phyloP scores from a whole-genome alignment of 2,329 filamentous ascomycete genomes.

The Diaporthe longicolla region DNA sequence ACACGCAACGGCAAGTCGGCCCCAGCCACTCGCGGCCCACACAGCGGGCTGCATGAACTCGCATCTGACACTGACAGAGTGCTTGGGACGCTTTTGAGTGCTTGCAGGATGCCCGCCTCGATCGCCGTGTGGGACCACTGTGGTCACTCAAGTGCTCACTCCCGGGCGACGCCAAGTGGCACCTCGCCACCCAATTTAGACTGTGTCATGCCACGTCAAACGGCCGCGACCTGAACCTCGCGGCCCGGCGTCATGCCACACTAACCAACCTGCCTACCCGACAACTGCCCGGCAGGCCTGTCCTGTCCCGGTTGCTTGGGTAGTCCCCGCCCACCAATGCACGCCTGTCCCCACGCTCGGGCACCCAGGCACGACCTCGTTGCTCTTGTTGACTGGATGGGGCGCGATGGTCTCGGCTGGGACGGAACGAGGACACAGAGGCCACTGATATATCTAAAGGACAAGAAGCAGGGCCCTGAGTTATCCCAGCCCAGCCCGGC shows the following conservation, averaged over 20 bases:
- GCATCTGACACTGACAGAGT: conserved; percentile 19
- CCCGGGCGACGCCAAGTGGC: neutral
- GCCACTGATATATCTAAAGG: neutral
- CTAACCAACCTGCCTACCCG: neutral
- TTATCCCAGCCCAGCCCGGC: neutral
- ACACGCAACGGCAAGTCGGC: conserved; percentile 4
- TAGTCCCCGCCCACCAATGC: conserved; percentile 27
- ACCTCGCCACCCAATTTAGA: conserved; percentile 24
- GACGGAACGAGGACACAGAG: conserved; percentile 14
- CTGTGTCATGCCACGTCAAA: conserved; percentile 33
- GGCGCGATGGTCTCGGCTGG: conserved; percentile 19
- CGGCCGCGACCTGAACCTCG: conserved; percentile 29
- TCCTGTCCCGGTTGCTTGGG: conserved; percentile 36
- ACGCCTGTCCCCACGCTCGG: conserved; percentile 18
- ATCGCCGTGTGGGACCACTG: neutral
- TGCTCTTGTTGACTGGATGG: conserved; percentile 20
- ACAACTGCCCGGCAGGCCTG: neutral
- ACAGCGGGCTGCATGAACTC: neutral
- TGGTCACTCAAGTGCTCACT: neutral
- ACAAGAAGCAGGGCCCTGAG: conserved; percentile 9
- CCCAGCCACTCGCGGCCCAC: conserved; percentile 20
- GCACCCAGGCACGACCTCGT: conserved; percentile 22
- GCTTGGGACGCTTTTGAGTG: too few species aligned
- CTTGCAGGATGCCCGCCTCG: conserved; percentile 3
- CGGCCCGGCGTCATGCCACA: conserved; percentile 29